Conservation (phyloP, 2,329 filamentous ascomycete genomes). For the Aspergillus pseudoterreus region DNA sequence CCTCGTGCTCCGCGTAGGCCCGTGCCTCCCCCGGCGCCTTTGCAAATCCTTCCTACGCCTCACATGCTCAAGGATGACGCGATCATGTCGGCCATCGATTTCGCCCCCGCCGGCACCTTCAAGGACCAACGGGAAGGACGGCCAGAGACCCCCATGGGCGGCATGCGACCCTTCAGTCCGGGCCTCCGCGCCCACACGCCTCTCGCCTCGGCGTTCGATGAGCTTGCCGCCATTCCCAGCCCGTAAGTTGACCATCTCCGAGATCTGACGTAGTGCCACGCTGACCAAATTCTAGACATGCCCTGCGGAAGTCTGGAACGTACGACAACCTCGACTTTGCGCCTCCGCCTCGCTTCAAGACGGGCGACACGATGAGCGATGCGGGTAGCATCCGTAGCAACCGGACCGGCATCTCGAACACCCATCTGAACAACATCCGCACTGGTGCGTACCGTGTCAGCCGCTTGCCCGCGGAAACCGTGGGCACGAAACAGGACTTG, state of each 20-base stretch:
- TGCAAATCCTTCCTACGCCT: constrained; percentile 78
- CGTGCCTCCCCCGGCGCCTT: constrained; percentile 67
- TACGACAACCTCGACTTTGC: constrained; percentile 50
- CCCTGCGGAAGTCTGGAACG: constrained; percentile 47
- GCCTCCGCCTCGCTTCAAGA: constrained; percentile 46
- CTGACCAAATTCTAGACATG: constrained; percentile 35
- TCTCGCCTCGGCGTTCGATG: constrained; percentile 78
- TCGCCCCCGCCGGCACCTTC: constrained; percentile 71
- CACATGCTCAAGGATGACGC: constrained; percentile 82
- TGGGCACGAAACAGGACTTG: constrained; percentile 71
- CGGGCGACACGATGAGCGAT: constrained; percentile 40
- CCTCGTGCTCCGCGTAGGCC: constrained; percentile 52
- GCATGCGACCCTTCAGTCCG: constrained; percentile 67
- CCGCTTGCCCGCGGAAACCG: constrained; percentile 73
- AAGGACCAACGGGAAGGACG: constrained; percentile 67
- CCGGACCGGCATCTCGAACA: constrained; percentile 70
- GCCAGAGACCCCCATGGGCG: constrained; percentile 58
- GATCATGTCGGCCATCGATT: constrained; percentile 68
- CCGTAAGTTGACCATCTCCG: constrained; percentile 63
- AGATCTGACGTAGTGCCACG: background rate
- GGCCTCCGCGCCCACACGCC: constrained; percentile 71
- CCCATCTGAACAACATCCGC: constrained; percentile 68
- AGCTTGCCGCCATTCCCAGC: constrained; percentile 79
- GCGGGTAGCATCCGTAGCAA: constrained; percentile 60
- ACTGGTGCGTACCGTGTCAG: constrained; percentile 82